Conservation (phyloP, 495 filamentous ascomycete genomes). For the Penicillium riverlandense region DNA sequence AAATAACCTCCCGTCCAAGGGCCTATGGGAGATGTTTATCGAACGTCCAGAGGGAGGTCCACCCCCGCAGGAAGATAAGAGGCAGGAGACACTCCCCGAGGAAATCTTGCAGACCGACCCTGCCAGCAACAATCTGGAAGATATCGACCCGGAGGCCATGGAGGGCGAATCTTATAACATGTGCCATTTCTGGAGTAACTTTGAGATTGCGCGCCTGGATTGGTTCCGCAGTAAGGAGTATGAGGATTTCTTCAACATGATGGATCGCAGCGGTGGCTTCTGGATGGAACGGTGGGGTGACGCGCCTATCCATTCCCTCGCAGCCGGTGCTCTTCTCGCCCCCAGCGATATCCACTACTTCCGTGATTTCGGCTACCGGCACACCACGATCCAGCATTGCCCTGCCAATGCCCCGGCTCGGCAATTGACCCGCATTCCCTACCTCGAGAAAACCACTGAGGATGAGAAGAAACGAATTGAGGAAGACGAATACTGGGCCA, state of each 20-base stretch:
- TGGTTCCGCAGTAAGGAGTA: slow-evolving; percentile 97
- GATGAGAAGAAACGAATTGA: slow-evolving; percentile 84
- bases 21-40: slow-evolving; percentile 98
- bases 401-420: slow-evolving; percentile 91
- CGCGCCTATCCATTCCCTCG: slow-evolving; percentile 96
- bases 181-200: slow-evolving; percentile 99
- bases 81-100: slow-evolving; percentile 66
- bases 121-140: slow-evolving; percentile 59
- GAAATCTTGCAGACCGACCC: slow-evolving; percentile 76
- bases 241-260: slow-evolving; percentile 98
- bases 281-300: slow-evolving; percentile 99
- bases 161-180: slow-evolving; percentile 98
- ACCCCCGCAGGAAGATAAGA: slow-evolving; percentile 55
- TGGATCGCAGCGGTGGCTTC: slow-evolving; percentile 96
- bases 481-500: slow-evolving; percentile 96
- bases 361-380: slow-evolving; percentile 97
- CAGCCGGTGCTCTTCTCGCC: slow-evolving; percentile 78
- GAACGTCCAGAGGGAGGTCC: slow-evolving; percentile 58
- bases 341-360: slow-evolving; percentile 94
- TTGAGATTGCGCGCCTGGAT: slow-evolving; percentile 91
- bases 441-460: slow-evolving; percentile 73
- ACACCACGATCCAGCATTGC: slow-evolving; percentile 98
- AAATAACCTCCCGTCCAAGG: slow-evolving; percentile 85
- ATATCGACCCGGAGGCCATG: slow-evolving; percentile 90
- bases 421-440: slow-evolving; percentile 76